Evolutionary conservation across 768 basidiomycete genomes (phyloP).

Genomic region (Tulasnella calospora): DNA sequence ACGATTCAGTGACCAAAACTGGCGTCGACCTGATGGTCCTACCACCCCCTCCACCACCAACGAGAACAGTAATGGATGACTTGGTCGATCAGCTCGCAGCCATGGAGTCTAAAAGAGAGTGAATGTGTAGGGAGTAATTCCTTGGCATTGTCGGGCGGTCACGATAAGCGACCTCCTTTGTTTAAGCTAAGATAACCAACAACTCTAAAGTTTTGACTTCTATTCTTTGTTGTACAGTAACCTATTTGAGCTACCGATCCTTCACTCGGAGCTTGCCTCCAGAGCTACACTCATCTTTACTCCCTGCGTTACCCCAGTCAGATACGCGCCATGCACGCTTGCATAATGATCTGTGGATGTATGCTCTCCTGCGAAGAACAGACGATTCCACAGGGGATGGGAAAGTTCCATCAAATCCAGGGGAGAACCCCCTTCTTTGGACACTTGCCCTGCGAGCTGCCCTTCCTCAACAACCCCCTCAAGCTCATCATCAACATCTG

Average conservation of each 20-base stretch:
- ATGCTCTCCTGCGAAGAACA: constrained; percentile 28
- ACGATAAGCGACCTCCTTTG: background rate
- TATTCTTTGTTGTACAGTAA: background rate
- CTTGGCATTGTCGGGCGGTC: background rate
- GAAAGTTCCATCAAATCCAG: constrained; percentile 27
- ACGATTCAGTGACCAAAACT: constrained; percentile 27
- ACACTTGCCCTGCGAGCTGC: background rate
- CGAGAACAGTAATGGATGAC: constrained; percentile 60
- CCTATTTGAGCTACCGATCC: background rate
- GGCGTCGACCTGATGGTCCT: constrained; percentile 34
- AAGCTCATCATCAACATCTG: background rate
- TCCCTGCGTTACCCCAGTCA: constrained; percentile 8
- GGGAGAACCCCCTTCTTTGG: constrained; percentile 21
- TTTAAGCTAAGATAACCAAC: too few relatives aligned
- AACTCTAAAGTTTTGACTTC: background rate
- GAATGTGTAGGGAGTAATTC: background rate
- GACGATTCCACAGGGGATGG: constrained; percentile 23
- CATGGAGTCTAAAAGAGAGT: constrained; percentile 41
- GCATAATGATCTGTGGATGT: constrained; percentile 23
- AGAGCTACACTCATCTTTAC: background rate
- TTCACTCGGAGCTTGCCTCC: background rate
- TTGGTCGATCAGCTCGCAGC: constrained; percentile 76
- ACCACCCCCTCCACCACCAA: constrained; percentile 27
- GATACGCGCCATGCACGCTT: constrained; percentile 26
- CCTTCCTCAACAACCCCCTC: background rate